phyloP scores from a whole-genome alignment of 345 rosid species.

The Dimocarpus longan region DNA sequence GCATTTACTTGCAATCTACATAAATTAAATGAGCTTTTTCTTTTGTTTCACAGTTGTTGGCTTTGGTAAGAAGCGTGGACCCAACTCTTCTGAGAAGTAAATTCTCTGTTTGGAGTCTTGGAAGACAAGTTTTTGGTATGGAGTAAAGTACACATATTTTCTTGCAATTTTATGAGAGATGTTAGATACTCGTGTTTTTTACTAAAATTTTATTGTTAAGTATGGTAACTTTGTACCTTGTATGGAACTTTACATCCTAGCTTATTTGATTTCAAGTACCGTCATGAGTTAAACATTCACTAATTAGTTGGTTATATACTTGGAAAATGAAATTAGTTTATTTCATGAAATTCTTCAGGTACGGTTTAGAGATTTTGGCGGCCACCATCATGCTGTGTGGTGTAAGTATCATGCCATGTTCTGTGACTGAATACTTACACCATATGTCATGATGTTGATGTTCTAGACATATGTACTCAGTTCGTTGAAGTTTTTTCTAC shows the following conservation, averaged over 20 bases:
- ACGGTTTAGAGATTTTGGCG: too few relatives aligned
- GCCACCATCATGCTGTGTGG: background rate
- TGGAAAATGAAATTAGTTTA: constrained; percentile 1
- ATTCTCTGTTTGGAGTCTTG: background rate
- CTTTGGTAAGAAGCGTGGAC: constrained; percentile 33
- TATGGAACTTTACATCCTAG: background rate
- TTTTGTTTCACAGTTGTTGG: constrained; percentile 26
- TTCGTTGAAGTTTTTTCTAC: too few relatives aligned
- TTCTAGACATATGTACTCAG: too few relatives aligned
- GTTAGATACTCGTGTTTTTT: too few relatives aligned
- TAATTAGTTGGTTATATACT: background rate
- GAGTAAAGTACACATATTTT: too few relatives aligned
- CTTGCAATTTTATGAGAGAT: too few relatives aligned
- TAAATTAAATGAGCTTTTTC: background rate
- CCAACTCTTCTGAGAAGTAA: constrained; percentile 34
- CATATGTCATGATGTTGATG: too few relatives aligned
- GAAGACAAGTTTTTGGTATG: background rate
- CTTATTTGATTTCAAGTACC: background rate
- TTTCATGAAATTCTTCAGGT: background rate
- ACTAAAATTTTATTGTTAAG: too few relatives aligned
- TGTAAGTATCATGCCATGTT: background rate
- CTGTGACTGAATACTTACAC: background rate
- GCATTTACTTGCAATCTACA: background rate
- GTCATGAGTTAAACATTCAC: too few relatives aligned
- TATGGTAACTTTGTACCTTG: too few relatives aligned